Evolutionary conservation across 495 filamentous ascomycete species (phyloP), one percentile per base, ranked within the genome.

Genomic region (Penicillium samsonianum): DNA sequence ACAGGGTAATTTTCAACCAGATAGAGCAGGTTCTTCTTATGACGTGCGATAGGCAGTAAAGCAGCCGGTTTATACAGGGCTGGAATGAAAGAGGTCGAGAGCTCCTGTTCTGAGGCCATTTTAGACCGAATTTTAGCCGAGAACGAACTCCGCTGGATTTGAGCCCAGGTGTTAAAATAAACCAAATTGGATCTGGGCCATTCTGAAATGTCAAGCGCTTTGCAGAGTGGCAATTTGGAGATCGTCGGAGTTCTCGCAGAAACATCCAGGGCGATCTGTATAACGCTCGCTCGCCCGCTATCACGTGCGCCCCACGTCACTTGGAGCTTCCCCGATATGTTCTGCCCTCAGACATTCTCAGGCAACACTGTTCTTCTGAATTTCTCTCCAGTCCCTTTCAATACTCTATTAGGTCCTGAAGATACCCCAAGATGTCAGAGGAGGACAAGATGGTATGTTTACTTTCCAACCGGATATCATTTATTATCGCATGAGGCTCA

Each of bases 61-160:
- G 84, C 81, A 38, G 90, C 77, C 31, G 90, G 88, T 50, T 91
- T 92, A 73, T 93, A 87, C 50, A 93, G 73, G 25, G 88, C 81
- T 46, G 88, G 86, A 50, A 92, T 90, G 63, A 91, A 92, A 17
- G 75, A 78, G 6, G 82, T 75, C 22, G 81, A 77, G 14, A 91
- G 74, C 52, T 88, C 84, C 58, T 73, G 54, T 26, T 79, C 77
- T n/a, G 74, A 73, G 60, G 69, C 65, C 76, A 78, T 79, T 60
- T 61, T 61, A 41, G 33, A 28, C 41, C 14, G 19, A 40, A 10
- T 38, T 38, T 26, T 19, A 28, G 28, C 22, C 5, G 9, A 22
- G 28, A 14, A 17, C 16, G 35, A 28, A 19, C 2, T 52, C 50
- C 41, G 33, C 49, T 20, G 17, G 5, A 48, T 20, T n/a, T 40